Evolutionary conservation across 345 rosid species (phyloP), one percentile per base, ranked within the genome.

Genomic region (Rhodomyrtus tomentosa): DNA sequence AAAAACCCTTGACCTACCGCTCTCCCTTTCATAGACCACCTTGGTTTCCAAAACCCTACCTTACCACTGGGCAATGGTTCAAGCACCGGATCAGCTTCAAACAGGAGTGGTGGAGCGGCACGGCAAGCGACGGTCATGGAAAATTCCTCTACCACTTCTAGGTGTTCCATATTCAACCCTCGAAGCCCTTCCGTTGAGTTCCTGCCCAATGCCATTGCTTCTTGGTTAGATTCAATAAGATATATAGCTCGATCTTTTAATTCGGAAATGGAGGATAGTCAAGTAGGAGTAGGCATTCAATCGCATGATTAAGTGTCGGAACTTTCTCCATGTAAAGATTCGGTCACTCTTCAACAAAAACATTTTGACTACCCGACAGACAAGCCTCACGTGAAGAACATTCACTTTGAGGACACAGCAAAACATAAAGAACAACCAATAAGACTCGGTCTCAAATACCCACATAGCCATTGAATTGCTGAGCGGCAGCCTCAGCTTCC

Each of bases 401-500:
- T 10, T 62, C 42, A 62, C 74, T 62, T 29, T 18, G 42, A 32
- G 29, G 14, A 20, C 29, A 62, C 12, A 62, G 74, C 74, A 62
- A 62, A 16, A 15, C 2, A 29, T 62, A 15, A 62, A 15, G 6
- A 42, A 42, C 48, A 5, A 42, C 48, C 29, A 59, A 59, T 29
- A 59, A 59, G 73, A 29, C 68, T 56, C 11, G 22, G 22, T 58
- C 15, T 55, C 10, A 29, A 10, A 40, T 5, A 88, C 98, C 89
- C 89, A 97, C 98, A 90, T 94, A 97, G 88, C 98, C 98, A 92
- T 95, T 94, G 88, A 97, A 92, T 85, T 93, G 98, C 87, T 90
- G 91, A 59, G 88, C 93, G 81, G 98, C 98, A 25, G 94, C 91
- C 88, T 92, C 90, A 88, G 88, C 98, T 89, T 95, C 98, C 88